Conservation (phyloP, 768 basidiomycete genomes). For the Kwoniella shandongensis region DNA sequence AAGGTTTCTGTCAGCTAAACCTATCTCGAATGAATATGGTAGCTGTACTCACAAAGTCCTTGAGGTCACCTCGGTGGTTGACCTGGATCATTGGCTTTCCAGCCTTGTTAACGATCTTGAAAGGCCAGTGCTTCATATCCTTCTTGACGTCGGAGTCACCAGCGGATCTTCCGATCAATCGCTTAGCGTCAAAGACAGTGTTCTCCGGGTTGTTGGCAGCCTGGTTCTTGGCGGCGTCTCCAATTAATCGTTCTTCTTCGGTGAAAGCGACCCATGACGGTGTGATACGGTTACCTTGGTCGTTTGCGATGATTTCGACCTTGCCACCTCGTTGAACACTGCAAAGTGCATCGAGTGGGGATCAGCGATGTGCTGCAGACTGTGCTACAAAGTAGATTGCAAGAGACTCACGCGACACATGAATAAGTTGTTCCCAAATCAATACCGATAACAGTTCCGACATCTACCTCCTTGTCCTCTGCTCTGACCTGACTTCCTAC, state of each 20-base stretch:
- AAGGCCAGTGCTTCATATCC: conserved; percentile 59
- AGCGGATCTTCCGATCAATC: conserved; percentile 90
- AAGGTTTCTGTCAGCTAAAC: conserved; percentile 10
- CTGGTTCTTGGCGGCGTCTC: conserved; percentile 95
- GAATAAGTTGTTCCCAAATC: conserved; percentile 96
- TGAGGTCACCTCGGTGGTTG: conserved; percentile 64
- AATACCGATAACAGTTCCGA: conserved; percentile 82
- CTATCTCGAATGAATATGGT: neutral
- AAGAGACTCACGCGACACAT: conserved; percentile 77
- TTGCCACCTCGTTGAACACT: conserved; percentile 82
- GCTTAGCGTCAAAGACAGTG: conserved; percentile 95
- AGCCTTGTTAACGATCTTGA: conserved; percentile 55
- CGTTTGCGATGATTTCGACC: conserved; percentile 86
- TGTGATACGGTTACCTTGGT: conserved; percentile 85
- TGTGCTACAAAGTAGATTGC: neutral
- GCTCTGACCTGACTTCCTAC: conserved; percentile 67
- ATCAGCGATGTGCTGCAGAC: neutral
- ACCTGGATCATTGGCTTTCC: conserved; percentile 57
- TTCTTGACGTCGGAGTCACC: conserved; percentile 58
- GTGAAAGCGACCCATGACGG: conserved; percentile 82
- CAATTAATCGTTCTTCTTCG: conserved; percentile 79
- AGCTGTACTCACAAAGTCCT: conserved; percentile 50
- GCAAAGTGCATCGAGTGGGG: conserved; percentile 5
- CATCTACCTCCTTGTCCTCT: conserved; percentile 65
- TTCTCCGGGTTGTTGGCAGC: conserved; percentile 87